Percentiles rank a stretch among this genome's conserved stretches.
Evolutionary conservation across 2,329 filamentous ascomycete genomes (phyloP).

Genomic region (Sclerotiophoma versabilis): DNA sequence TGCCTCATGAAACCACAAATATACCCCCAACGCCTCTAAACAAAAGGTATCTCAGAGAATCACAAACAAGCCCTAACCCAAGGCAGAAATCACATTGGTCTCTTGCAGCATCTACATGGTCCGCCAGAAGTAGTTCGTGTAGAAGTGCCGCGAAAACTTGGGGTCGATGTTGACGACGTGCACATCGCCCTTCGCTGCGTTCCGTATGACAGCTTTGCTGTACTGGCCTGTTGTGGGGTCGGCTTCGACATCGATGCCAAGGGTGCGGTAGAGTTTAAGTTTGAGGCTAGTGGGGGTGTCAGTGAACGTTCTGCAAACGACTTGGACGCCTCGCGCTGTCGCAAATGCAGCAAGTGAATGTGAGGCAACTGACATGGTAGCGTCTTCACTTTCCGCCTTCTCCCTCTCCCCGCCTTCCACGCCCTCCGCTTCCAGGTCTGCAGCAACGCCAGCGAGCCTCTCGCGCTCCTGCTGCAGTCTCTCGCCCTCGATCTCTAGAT

Average conservation of each 20-base stretch:
- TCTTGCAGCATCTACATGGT: conserved; percentile 64
- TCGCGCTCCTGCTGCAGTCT: conserved; percentile 80
- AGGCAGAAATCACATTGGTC: background rate
- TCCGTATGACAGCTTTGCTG: conserved; percentile 83
- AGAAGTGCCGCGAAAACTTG: conserved; percentile 90
- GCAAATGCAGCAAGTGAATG: background rate
- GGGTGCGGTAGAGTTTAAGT: conserved; percentile 86
- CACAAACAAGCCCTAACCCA: background rate
- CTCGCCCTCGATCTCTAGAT: conserved; percentile 94
- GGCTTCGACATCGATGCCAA: conserved; percentile 90
- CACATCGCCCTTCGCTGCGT: conserved; percentile 86
- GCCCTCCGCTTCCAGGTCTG: conserved; percentile 86
- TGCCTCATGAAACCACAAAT: background rate
- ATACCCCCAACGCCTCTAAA: conserved; percentile 3
- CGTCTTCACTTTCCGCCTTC: conserved; percentile 56
- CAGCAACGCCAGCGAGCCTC: conserved; percentile 75
- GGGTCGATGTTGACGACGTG: conserved; percentile 94
- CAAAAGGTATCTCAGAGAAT: conserved; percentile 10
- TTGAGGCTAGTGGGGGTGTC: conserved; percentile 63
- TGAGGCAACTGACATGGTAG: conserved; percentile 52
- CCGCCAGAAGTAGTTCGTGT: conserved; percentile 96
- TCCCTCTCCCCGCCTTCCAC: conserved; percentile 73
- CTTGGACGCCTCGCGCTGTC: no score
- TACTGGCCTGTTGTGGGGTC: conserved; percentile 77
- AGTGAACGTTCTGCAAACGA: background rate